Evolutionary conservation across 1,284 basidiomycete genomes (phyloP).

Genomic region (Ustilago bromivora): DNA sequence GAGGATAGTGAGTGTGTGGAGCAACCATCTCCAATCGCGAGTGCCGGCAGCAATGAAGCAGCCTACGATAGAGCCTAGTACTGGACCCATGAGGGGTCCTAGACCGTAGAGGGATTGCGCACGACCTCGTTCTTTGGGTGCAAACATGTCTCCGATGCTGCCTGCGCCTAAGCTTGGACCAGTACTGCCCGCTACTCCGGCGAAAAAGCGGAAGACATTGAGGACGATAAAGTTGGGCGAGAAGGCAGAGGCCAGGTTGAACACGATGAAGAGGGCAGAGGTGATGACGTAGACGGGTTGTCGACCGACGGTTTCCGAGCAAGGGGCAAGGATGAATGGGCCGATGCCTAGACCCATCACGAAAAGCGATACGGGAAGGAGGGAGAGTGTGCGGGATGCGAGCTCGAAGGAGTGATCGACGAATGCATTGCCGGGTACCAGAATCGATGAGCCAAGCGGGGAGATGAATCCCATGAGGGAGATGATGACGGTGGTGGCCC

Average conservation of each 20-base stretch:
- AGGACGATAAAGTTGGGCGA: conserved; percentile 66
- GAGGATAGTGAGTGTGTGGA: conserved; percentile 57
- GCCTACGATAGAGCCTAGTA: conserved; percentile 57
- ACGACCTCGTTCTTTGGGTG: conserved; percentile 50
- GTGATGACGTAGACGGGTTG: conserved; percentile 70
- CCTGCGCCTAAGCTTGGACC: conserved; percentile 62
- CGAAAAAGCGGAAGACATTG: conserved; percentile 55
- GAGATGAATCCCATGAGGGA: conserved; percentile 65
- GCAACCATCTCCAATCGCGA: conserved; percentile 55
- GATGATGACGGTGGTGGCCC: conserved; percentile 58
- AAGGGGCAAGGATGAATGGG: conserved; percentile 72
- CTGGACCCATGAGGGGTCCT: conserved; percentile 61
- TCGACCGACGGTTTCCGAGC: conserved; percentile 71
- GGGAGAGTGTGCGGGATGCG: conserved; percentile 38
- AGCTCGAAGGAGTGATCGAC: conserved; percentile 47
- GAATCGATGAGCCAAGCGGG: conserved; percentile 62
- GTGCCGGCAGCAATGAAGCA: conserved; percentile 53
- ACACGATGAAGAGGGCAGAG: conserved; percentile 65
- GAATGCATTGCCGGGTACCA: conserved; percentile 52
- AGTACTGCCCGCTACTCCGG: conserved; percentile 55
- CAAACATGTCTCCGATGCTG: conserved; percentile 64
- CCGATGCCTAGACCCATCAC: conserved; percentile 66
- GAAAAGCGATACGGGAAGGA: conserved; percentile 59
- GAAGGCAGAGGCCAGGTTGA: conserved; percentile 66
- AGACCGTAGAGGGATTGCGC: conserved; percentile 58